Evolutionary conservation across 345 rosid genomes (phyloP).

Genomic region (Brassica nigra): DNA sequence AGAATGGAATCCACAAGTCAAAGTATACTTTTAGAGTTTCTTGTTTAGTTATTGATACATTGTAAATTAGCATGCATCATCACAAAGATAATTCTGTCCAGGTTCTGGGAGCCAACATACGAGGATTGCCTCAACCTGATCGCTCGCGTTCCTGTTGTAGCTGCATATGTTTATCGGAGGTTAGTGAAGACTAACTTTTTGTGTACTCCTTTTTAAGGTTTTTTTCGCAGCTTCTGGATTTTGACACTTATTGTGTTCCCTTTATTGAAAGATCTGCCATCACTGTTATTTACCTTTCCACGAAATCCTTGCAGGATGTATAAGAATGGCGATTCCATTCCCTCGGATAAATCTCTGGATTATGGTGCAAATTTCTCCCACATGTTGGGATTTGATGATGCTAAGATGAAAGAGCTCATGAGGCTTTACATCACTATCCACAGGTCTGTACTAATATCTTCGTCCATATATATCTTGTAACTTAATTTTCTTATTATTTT

Average conservation of each 20-base stretch:
- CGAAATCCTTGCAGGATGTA: constrained; percentile 57
- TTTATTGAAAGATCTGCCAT: neutral
- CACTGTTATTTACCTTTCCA: constrained; percentile 6
- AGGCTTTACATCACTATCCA: constrained; percentile 97
- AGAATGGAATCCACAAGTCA: constrained; percentile 82
- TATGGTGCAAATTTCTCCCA: constrained; percentile 90
- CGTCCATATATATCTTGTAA: constrained; percentile 5
- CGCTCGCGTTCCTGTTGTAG: constrained; percentile 85
- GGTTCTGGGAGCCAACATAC: constrained; percentile 98
- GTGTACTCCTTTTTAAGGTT: neutral
- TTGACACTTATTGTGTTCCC: constrained; percentile 3
- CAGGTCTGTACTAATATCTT: constrained; percentile 52
- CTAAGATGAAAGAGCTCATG: constrained; percentile 93
- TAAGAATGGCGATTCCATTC: constrained; percentile 73
- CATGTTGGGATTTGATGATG: constrained; percentile 91
- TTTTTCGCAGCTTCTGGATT: constrained; percentile 10
- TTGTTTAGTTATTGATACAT: constrained; percentile 20
- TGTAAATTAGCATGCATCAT: constrained; percentile 21
- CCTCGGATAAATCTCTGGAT: constrained; percentile 75
- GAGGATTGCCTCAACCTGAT: constrained; percentile 91
- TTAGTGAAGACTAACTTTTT: constrained; percentile 40
- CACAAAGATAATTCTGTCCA: constrained; percentile 36
- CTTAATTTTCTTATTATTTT: neutral
- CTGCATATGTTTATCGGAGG: constrained; percentile 93
- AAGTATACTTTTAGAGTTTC: constrained; percentile 55